phyloP scores from a whole-genome alignment of 768 basidiomycete genomes.

The Tephrocybe rancida region DNA sequence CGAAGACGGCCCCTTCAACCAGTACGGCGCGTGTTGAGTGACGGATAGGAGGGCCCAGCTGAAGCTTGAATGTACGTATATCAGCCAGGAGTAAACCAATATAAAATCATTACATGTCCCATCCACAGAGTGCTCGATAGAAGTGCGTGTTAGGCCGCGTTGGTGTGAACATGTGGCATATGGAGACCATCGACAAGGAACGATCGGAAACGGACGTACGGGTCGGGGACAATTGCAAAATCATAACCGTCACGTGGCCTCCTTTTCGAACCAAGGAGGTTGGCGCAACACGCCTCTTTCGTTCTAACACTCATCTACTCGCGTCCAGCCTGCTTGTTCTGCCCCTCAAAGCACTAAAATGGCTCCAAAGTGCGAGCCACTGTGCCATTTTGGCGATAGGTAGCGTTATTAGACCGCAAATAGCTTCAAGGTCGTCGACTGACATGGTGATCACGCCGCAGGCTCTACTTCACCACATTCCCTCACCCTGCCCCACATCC shows the following conservation, averaged over 20 bases:
- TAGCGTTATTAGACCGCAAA: conserved; percentile 28
- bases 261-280: conserved; percentile 17
- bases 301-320: conserved; percentile 21
- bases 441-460: conserved; percentile 29
- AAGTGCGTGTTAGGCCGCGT: too few relatives aligned
- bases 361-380: conserved; percentile 68
- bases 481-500: conserved; percentile 72
- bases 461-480: conserved; percentile 91
- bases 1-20: too few relatives aligned
- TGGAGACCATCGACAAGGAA: neutral
- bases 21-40: too few relatives aligned
- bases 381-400: conserved; percentile 83
- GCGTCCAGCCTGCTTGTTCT: conserved; percentile 16
- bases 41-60: too few relatives aligned
- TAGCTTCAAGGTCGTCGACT: conserved; percentile 8
- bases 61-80: too few relatives aligned
- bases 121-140: neutral
- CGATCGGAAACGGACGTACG: conserved; percentile 11
- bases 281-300: conserved; percentile 24
- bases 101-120: too few relatives aligned
- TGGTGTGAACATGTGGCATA: too few relatives aligned
- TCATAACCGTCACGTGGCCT: conserved; percentile 24
- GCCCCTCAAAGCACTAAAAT: conserved; percentile 28
- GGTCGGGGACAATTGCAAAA: conserved; percentile 2
- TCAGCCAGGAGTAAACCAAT: too few relatives aligned